Evolutionary conservation across 176 grass and related monocot genomes (phyloP), one percentile per base, ranked within the genome.

Genomic region (Oryza meyeriana): DNA sequence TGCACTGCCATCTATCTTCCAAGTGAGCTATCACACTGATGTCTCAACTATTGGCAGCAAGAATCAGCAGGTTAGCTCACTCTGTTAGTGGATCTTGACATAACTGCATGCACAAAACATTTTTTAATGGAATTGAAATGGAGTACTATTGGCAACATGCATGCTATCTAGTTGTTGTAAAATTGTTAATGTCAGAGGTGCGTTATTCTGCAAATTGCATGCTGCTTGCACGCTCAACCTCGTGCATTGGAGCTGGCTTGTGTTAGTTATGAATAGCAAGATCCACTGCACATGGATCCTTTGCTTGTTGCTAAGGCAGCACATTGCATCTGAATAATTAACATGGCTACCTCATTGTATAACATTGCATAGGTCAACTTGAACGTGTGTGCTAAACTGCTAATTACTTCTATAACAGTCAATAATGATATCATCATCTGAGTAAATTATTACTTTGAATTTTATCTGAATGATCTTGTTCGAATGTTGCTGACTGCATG

Each of bases 11-110:
- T 13, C 5, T 39, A 25, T 52, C 61, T 26, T 52, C 24, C 8
- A 28, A 70, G 47, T 75, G 71, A 83, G 25, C n/a, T 27, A 73
- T 39, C 70, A 55, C 81, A 75, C 40, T 39, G 13, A 74, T 80
- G 84, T 38, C 48, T 41, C 68, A 39, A 36, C 34, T 28, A 55
- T 72, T 80, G 58, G 22, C 55, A 30, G 31, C 84, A 80, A 74
- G 76, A 86, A 79, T 64, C 57, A 64, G 25, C 24, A 66, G 5
- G 45, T 26, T 62, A 26, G 84, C 35, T 47, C 20, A 26, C 22
- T 72, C 31, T 31, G 33, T 27, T 79, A 8, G 12, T 41, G 25
- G 47, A 58, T 36, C 31, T 48, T 64, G 29, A 61, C 16, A 38
- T 48, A 18, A 65, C 38, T 83, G 29, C 69, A 73, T 34, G 24